These are phyloP conservation scores for Pelargonium myrrhifolium DNA, from an alignment of 441 rosid species.

Conservation along the genomic window DNA sequence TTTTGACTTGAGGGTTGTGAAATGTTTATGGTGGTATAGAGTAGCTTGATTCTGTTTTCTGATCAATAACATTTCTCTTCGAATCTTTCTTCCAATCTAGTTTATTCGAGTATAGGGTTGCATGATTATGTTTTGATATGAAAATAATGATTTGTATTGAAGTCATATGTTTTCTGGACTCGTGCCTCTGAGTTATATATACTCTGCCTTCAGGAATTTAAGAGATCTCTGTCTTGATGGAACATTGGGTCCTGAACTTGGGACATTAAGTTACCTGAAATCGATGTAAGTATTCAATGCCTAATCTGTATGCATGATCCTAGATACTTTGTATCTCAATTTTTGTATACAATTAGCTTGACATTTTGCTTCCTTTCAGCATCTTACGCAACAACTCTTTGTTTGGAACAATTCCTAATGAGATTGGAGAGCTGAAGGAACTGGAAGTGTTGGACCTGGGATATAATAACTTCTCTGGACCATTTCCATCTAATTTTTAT, in stretches of 20 bases:
- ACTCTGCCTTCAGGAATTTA: conserved; percentile 42
- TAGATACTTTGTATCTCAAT: neutral
- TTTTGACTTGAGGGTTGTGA: too few relatives aligned
- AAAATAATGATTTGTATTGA: neutral
- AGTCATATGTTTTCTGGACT: neutral
- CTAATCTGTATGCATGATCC: neutral
- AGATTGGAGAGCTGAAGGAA: conserved; percentile 56
- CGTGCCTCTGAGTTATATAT: conserved; percentile 11
- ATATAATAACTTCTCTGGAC: conserved; percentile 65
- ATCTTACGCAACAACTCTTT: conserved; percentile 81
- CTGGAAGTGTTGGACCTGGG: conserved; percentile 81
- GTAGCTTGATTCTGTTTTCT: too few relatives aligned
- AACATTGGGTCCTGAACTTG: conserved; percentile 63
- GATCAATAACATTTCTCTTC: too few relatives aligned
- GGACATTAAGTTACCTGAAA: conserved; percentile 44
- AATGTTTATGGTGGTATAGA: too few relatives aligned
- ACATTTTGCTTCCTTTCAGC: conserved; percentile 30
- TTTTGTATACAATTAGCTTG: neutral
- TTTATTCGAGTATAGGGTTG: too few relatives aligned
- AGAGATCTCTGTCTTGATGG: conserved; percentile 67
- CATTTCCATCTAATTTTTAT: conserved; percentile 39
- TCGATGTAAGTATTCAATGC: conserved; percentile 49
- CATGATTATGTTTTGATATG: neutral
- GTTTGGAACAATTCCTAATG: conserved; percentile 59
- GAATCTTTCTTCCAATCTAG: too few relatives aligned